These are phyloP conservation scores for Bretziella fagacearum DNA, from an alignment of 2,329 filamentous ascomycete genomes.

Conservation along the genomic window DNA sequence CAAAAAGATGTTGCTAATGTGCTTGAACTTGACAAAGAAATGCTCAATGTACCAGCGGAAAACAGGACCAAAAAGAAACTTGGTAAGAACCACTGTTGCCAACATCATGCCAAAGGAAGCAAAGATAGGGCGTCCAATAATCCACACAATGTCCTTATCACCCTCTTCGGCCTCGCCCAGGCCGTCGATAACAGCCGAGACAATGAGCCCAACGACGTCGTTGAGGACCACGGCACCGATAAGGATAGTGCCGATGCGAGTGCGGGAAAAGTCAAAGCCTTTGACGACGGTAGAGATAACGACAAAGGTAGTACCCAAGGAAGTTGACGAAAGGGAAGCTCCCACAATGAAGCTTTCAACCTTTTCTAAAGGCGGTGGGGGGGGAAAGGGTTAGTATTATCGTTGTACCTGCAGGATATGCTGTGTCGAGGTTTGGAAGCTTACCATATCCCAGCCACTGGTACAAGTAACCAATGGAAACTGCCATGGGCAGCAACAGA, in stretches of 20 bases:
- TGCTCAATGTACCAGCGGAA: conserved; percentile 22
- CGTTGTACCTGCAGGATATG: neutral
- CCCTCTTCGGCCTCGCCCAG: conserved; percentile 16
- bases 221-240: conserved; percentile 31
- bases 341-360: conserved; percentile 18
- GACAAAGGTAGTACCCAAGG: conserved; percentile 22
- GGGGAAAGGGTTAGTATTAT: conserved; percentile 1
- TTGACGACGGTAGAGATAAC: conserved; percentile 21
- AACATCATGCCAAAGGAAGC: conserved; percentile 23
- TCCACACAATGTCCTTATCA: conserved; percentile 20
- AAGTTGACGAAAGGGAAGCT: conserved; percentile 22
- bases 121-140: conserved; percentile 24
- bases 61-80: conserved; percentile 24
- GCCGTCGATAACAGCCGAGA: conserved; percentile 21
- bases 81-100: conserved; percentile 22
- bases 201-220: conserved; percentile 29
- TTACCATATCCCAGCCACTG: conserved; percentile 25
- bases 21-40: conserved; percentile 21
- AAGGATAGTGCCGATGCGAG: conserved; percentile 27
- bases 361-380: too few relatives aligned
- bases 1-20: conserved; percentile 18
- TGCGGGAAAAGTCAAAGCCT: conserved; percentile 26
- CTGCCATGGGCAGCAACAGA: conserved; percentile 29
- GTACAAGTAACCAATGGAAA: conserved; percentile 28
- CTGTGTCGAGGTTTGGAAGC: neutral